Evolutionary conservation across 768 basidiomycete genomes (phyloP), one percentile per base, ranked within the genome.

Genomic region (Asterophora parasitica): DNA sequence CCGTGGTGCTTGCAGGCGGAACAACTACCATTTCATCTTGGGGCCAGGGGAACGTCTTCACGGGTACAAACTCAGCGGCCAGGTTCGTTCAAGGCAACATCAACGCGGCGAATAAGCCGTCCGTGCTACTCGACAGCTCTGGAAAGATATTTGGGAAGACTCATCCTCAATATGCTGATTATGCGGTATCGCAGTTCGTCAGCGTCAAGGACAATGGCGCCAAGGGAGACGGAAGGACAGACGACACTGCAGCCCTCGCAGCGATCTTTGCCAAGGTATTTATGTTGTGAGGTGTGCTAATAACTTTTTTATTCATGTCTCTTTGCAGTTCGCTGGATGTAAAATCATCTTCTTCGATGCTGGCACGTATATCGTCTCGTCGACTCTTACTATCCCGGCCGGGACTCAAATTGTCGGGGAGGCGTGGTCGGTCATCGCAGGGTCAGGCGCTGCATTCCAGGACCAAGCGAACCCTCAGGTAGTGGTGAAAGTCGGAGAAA

Each of bases 301-400:
- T n/a, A 20, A 31, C 9, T 34, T 16, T n/a, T 17, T 9, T 12
- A n/a, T n/a, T n/a, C n/a, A 15, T 55, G 13, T 39, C 10, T 54
- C n/a, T 27, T 40, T 9, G 9, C 44, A 88, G 85, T 85, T 73
- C 62, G 68, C 81, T 19, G 82, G 82, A 5, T 82, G 82, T 70
- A 88, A 84, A 59, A 83, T 91, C 55, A 83, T 91, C 37, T 90
- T 87, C 71, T 79, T 90, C 58, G 88, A 91, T 55, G 83, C 84
- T 13, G 81, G 81, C 12, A 74, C 71, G 9, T 83, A 82, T 54
- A 52, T 77, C 28, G 72, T 82, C 15, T 73, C 75, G 3, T 68
- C 68, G 6, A 82, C 81, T 4, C 48, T 83, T 13, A 72, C 67
- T 1, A 77, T 83, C 46, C 81, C 81, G 5, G 73, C 74, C 9